Conservation (phyloP, 2,329 filamentous ascomycete genomes). For the Pseudopyricularia cyperi region DNA sequence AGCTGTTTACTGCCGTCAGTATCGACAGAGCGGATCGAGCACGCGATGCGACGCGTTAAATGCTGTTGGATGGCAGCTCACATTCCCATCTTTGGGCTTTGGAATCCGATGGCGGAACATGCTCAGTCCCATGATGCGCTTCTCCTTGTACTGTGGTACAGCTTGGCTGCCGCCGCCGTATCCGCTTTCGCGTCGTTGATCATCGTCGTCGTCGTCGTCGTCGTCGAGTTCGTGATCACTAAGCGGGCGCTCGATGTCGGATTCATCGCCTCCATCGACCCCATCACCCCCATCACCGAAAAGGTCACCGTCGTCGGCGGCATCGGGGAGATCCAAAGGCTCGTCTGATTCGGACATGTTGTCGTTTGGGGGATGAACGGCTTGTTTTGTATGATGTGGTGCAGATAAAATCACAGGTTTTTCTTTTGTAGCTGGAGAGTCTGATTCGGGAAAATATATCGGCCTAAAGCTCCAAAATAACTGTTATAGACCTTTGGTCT, state of each 20-base stretch:
- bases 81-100: conserved; percentile 57
- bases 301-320: conserved; percentile 42
- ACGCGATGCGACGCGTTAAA: not conserved
- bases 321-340: conserved; percentile 33
- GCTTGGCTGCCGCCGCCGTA: conserved; percentile 11
- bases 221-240: conserved; percentile 48
- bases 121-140: conserved; percentile 48
- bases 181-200: conserved; percentile 31
- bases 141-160: conserved; percentile 28
- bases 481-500: too few species aligned
- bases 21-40: not conserved
- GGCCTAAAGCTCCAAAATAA: not conserved
- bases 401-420: not conserved
- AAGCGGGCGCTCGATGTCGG: conserved; percentile 48
- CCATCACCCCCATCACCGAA: conserved; percentile 55
- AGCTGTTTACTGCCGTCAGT: conserved; percentile 29
- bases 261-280: conserved; percentile 47
- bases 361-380: conserved; percentile 14
- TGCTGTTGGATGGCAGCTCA: conserved; percentile 22
- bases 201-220: conserved; percentile 31
- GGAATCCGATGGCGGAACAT: conserved; percentile 59
- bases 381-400: conserved; percentile 11
- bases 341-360: conserved; percentile 43
- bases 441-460: not conserved
- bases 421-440: not conserved